Percentiles rank a stretch among this genome's conserved stretches.
phyloP scores from a whole-genome alignment of 75 land plant genomes.

The Pinus albicaulis region DNA sequence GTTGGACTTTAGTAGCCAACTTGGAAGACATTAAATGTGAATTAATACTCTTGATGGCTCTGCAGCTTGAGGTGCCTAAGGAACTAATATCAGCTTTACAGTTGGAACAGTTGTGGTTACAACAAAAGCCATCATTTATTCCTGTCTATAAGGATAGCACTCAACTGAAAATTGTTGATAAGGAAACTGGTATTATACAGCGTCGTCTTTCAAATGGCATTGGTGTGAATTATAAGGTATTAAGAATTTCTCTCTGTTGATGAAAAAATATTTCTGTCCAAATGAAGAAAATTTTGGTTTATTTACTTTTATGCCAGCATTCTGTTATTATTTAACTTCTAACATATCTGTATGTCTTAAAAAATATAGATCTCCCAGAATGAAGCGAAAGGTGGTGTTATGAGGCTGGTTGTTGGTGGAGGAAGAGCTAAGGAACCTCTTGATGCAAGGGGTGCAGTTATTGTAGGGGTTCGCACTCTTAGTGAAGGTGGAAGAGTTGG shows the following conservation, averaged over 20 bases:
- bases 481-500: slow-evolving; percentile 99
- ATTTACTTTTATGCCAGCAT: neutral
- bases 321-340: neutral
- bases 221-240: slow-evolving; percentile 95
- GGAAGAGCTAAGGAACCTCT: slow-evolving; percentile 86
- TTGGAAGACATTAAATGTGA: neutral
- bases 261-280: neutral
- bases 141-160: slow-evolving; percentile 33
- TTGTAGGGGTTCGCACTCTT: slow-evolving; percentile 97
- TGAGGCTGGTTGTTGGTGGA: slow-evolving; percentile 96
- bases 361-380: slow-evolving; percentile 59
- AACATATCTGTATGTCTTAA: neutral
- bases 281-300: neutral
- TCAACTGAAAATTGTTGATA: slow-evolving; percentile 55
- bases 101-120: slow-evolving; percentile 55
- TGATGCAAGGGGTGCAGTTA: slow-evolving; percentile 84
- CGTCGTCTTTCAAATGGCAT: slow-evolving; percentile 95
- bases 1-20: neutral
- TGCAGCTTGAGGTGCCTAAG: slow-evolving; percentile 92
- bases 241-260: neutral
- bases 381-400: slow-evolving; percentile 90
- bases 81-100: slow-evolving; percentile 65
- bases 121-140: slow-evolving; percentile 66
- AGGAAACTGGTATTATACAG: slow-evolving; percentile 85
- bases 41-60: slow-evolving; percentile 1